Conservation (phyloP, 73 alveolate genomes). For the Paramecium primaurelia region DNA sequence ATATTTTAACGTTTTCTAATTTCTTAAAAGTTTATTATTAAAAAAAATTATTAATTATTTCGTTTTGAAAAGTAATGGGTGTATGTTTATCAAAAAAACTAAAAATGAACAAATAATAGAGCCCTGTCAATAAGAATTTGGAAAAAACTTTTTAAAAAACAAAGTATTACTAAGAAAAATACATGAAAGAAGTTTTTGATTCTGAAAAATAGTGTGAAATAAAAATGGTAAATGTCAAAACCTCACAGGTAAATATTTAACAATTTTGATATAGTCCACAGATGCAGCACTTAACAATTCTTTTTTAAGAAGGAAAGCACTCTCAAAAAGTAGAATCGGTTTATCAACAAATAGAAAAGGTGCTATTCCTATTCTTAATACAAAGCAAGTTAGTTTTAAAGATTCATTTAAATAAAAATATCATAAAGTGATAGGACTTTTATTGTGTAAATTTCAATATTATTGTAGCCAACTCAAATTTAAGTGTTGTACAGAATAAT, state of each 20-base stretch:
- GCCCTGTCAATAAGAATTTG: neutral
- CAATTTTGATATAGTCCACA: neutral
- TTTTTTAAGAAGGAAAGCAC: neutral
- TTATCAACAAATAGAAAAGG: neutral
- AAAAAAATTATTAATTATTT: neutral
- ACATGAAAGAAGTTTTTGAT: neutral
- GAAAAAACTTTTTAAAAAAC: neutral
- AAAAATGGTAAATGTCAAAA: neutral
- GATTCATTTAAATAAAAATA: neutral
- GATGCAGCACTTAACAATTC: neutral
- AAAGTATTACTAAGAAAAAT: neutral
- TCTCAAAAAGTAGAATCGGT: neutral
- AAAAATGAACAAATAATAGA: neutral
- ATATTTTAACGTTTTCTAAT: neutral
- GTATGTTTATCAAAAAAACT: neutral
- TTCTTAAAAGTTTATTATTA: neutral
- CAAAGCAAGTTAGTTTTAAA: neutral
- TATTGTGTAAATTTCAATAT: neutral
- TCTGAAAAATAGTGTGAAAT: neutral
- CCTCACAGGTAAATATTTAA: neutral
- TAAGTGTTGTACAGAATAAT: neutral
- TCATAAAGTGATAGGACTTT: neutral
- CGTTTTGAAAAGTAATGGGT: neutral
- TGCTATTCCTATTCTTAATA: neutral
- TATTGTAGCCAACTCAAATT: neutral